Evolutionary conservation across 805 yeast genomes (phyloP).

Genomic region (Yarrowia sp.): DNA sequence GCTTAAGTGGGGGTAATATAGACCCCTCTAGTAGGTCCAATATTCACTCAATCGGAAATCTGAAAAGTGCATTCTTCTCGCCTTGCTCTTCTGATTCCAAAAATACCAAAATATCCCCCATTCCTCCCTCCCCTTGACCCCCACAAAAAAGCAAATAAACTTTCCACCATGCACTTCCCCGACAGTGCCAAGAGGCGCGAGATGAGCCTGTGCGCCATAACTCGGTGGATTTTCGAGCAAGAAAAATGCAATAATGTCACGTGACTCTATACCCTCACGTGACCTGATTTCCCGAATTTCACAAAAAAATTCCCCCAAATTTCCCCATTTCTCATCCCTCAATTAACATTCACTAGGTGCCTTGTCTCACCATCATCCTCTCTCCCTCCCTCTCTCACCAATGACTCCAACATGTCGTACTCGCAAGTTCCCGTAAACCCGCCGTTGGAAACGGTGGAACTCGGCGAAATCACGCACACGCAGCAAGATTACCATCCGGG

Average conservation of each 20-base stretch:
- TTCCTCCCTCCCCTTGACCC: neutral
- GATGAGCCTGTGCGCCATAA: too few species aligned
- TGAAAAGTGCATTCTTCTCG: neutral
- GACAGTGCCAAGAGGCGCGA: too few species aligned
- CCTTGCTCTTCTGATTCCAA: too few species aligned
- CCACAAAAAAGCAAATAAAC: too few species aligned
- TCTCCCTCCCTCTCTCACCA: neutral
- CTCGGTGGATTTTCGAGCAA: too few species aligned
- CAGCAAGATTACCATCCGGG: conserved; percentile 12
- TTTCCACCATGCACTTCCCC: too few species aligned
- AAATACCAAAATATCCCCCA: neutral
- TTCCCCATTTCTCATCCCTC: too few species aligned
- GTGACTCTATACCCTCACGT: neutral
- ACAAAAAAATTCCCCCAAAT: too few species aligned
- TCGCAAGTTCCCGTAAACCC: neutral
- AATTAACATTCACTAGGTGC: too few species aligned
- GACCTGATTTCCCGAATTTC: too few species aligned
- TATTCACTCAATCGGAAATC: neutral
- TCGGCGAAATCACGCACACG: neutral
- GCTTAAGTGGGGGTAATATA: neutral
- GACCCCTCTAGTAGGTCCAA: neutral
- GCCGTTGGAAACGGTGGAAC: neutral
- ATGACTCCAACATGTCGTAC: conserved; percentile 9
- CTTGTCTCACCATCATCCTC: too few species aligned
- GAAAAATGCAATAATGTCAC: too few species aligned